Conservation (phyloP, 1,284 basidiomycete genomes). For the Fomitiporia mediterranea region DNA sequence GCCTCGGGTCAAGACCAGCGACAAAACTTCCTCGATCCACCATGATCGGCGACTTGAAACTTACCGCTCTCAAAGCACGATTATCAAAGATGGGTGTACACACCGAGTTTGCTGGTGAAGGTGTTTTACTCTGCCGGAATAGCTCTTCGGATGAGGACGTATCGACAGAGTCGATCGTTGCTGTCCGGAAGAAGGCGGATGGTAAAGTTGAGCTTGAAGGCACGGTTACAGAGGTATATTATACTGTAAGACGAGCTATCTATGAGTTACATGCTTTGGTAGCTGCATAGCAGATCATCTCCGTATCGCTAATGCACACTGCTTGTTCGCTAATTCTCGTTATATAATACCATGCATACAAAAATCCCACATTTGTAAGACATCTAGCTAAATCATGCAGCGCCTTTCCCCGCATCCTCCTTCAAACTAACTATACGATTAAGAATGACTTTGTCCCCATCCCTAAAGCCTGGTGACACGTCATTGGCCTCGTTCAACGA, state of each 20-base stretch:
- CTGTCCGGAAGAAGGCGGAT: conserved; percentile 81
- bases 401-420: conserved; percentile 84
- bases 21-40: conserved; percentile 75
- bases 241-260: conserved; percentile 80
- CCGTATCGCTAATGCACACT: neutral
- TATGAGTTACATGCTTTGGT: conserved; percentile 87
- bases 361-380: too few relatives aligned
- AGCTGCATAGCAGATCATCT: conserved; percentile 43
- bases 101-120: conserved; percentile 91
- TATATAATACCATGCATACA: conserved; percentile 92
- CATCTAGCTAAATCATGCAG: neutral
- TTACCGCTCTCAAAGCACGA: conserved; percentile 79
- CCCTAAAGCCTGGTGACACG: conserved; percentile 40
- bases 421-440: conserved; percentile 96
- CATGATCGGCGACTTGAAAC: conserved; percentile 93
- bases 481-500: conserved; percentile 54
- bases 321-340: conserved; percentile 89
- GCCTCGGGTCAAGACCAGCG: conserved; percentile 57
- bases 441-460: conserved; percentile 78
- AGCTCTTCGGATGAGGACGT: conserved; percentile 47
- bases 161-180: conserved; percentile 54
- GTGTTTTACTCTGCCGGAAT: conserved; percentile 87
- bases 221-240: conserved; percentile 83
- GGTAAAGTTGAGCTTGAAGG: conserved; percentile 88
- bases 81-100: conserved; percentile 72